Evolutionary conservation across 805 yeast genomes (phyloP).

Genomic region (Saturnispora sanitii): DNA sequence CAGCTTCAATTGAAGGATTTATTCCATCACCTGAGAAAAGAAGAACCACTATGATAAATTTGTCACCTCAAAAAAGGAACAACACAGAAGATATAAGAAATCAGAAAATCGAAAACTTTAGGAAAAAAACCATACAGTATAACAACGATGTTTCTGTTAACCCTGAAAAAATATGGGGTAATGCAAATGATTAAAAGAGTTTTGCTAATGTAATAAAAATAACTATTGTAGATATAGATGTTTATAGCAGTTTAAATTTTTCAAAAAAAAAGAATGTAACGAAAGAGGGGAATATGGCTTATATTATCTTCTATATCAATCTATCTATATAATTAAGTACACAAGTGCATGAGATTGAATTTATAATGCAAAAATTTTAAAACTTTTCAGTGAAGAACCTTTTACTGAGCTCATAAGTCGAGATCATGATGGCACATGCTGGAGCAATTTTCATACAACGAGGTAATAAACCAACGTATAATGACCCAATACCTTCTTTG

Average conservation of each 20-base stretch:
- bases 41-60: slow-evolving; percentile 3
- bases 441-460: slow-evolving; percentile 90
- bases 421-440: slow-evolving; percentile 96
- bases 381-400: slow-evolving; percentile 32
- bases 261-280: not conserved
- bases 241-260: too few species aligned
- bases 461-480: slow-evolving; percentile 83
- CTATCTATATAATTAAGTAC: not conserved
- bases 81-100: not conserved
- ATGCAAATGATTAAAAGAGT: not conserved
- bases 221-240: too few species aligned
- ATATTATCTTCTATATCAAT: too few species aligned
- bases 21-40: not conserved
- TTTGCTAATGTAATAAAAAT: too few species aligned
- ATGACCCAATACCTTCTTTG: slow-evolving; percentile 70
- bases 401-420: slow-evolving; percentile 86
- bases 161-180: slow-evolving; percentile 7
- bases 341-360: not conserved
- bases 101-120: not conserved
- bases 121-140: not conserved
- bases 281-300: not conserved
- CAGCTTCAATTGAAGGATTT: not conserved
- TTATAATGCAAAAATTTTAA: not conserved
- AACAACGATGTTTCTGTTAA: slow-evolving; percentile 6
- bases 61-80: slow-evolving; percentile 4